These are phyloP conservation scores for Leishmania gerbilli DNA, from an alignment of 208 protist species.

Conservation along the genomic window DNA sequence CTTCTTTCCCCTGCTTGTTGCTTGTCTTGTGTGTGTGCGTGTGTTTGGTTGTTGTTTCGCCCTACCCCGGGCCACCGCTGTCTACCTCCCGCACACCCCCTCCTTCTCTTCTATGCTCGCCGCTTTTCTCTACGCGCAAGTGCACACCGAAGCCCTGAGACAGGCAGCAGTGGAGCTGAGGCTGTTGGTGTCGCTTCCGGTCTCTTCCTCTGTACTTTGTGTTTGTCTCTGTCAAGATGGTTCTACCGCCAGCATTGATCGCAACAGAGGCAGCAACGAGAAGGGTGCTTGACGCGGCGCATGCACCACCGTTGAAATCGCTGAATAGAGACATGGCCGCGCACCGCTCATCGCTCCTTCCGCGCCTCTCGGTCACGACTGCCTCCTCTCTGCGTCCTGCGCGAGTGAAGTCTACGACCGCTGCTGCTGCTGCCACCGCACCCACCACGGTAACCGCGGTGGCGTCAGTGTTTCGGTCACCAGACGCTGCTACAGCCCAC, in stretches of 20 bases:
- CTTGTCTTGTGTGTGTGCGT: not conserved
- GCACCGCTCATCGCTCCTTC: constrained; percentile 1
- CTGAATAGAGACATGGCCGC: not conserved
- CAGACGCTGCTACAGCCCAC: not conserved
- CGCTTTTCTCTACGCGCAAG: not conserved
- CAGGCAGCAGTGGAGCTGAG: not conserved
- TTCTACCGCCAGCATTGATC: not conserved
- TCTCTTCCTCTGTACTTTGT: not conserved
- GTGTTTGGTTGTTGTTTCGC: not conserved
- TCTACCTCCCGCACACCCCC: not conserved
- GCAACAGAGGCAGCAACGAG: not conserved
- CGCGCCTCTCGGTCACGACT: not conserved
- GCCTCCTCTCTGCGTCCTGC: constrained; percentile 14
- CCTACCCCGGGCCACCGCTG: no score
- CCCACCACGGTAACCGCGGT: not conserved
- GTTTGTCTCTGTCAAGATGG: not conserved
- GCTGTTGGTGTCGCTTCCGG: not conserved
- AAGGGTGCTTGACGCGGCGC: not conserved
- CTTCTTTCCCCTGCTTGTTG: not conserved
- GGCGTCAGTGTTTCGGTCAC: not conserved
- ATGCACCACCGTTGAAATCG: not conserved
- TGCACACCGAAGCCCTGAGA: not conserved
- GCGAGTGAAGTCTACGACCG: constrained; percentile 1
- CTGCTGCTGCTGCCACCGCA: not conserved
- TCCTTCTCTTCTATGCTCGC: not conserved